phyloP scores from a whole-genome alignment of 2,329 filamentous ascomycete genomes.

The Talaromyces islandicus region DNA sequence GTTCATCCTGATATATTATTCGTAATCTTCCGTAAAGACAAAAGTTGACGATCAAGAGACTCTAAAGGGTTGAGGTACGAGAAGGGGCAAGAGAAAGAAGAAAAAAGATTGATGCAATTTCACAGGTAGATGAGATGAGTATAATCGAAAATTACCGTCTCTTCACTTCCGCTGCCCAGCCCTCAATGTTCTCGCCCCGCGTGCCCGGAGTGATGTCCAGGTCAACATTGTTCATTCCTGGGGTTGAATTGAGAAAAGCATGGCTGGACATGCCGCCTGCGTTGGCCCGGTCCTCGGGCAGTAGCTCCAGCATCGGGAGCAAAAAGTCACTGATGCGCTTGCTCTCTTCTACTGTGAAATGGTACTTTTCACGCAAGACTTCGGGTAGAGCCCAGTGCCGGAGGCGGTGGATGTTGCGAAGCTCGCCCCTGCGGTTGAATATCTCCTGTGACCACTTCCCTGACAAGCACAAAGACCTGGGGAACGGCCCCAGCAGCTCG shows the following conservation, averaged over 20 bases:
- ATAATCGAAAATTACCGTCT: conserved; percentile 50
- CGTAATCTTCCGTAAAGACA: not conserved
- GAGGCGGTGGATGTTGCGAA: conserved; percentile 93
- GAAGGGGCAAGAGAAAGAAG: not conserved
- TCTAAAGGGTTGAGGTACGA: not conserved
- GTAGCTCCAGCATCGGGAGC: conserved; percentile 81
- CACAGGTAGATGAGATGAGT: not conserved
- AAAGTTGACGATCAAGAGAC: not conserved
- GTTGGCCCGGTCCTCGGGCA: conserved; percentile 85
- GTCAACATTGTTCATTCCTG: conserved; percentile 77
- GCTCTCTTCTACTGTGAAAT: conserved; percentile 78
- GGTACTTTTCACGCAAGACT: conserved; percentile 92
- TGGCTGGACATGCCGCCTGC: conserved; percentile 92
- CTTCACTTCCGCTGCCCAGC: conserved; percentile 86
- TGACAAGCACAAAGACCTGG: conserved; percentile 81
- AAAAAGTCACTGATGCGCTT: conserved; percentile 77
- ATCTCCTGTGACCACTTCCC: conserved; percentile 99
- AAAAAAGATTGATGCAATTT: not conserved
- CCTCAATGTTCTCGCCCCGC: conserved; percentile 85
- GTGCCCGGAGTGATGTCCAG: conserved; percentile 73
- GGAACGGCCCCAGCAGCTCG: conserved; percentile 88
- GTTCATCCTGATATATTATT: not conserved
- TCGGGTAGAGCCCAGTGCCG: conserved; percentile 94
- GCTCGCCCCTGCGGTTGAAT: conserved; percentile 94
- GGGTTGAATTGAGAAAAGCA: conserved; percentile 73